Evolutionary conservation across 169 alveolate species (phyloP).

Genomic region (Plasmodium knowlesi): DNA sequence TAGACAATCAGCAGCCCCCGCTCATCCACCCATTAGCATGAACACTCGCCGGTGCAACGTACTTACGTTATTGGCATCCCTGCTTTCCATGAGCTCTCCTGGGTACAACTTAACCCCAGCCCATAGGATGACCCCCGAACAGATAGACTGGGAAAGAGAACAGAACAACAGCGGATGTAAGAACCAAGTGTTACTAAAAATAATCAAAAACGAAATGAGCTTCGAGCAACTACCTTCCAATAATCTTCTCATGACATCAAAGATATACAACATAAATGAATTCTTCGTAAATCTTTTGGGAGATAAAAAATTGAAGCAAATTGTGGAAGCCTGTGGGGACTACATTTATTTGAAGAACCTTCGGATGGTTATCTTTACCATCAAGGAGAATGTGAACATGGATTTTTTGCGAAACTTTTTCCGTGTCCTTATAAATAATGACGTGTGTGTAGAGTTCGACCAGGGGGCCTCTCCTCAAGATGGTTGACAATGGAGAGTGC

Average conservation of each 20-base stretch:
- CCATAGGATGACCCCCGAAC: neutral
- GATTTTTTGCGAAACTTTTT: conserved; percentile 4
- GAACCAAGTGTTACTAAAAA: conserved; percentile 4
- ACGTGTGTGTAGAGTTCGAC: conserved; percentile 56
- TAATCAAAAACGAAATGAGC: conserved; percentile 31
- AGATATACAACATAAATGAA: conserved; percentile 8
- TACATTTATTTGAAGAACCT: conserved; percentile 36
- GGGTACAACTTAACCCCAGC: neutral
- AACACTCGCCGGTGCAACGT: neutral
- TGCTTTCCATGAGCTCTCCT: neutral
- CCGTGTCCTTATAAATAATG: conserved; percentile 16
- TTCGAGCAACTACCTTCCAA: conserved; percentile 32
- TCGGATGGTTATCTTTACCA: conserved; percentile 29
- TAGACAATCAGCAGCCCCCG: neutral
- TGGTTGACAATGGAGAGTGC: neutral
- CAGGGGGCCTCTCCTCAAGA: neutral
- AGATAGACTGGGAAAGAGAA: neutral
- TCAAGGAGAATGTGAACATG: conserved; percentile 33
- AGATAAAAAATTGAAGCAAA: conserved; percentile 40
- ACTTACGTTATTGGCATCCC: neutral
- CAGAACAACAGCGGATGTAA: neutral
- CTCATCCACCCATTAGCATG: neutral
- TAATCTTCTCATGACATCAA: conserved; percentile 54
- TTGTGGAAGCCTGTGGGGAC: conserved; percentile 29
- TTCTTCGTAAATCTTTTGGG: conserved; percentile 11